Conservation (phyloP, 1,284 basidiomycete genomes). For the Sutorius eximius region DNA sequence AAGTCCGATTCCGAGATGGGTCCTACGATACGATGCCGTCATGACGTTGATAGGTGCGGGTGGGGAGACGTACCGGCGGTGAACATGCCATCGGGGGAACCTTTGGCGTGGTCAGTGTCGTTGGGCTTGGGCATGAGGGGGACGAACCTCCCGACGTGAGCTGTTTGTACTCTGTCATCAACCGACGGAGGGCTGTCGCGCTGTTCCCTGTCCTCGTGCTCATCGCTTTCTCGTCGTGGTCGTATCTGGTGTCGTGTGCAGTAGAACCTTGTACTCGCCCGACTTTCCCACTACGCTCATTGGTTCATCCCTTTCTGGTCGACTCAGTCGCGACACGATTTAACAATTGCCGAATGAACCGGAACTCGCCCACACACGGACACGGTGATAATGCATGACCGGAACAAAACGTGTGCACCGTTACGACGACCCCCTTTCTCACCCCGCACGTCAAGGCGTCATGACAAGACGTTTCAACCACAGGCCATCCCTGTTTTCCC, state of each 20-base stretch:
- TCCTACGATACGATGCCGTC: constrained; percentile 42
- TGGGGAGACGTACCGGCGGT: constrained; percentile 66
- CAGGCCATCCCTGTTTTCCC: background rate
- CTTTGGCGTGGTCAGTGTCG: constrained; percentile 35
- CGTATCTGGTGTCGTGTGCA: no score
- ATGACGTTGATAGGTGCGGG: background rate
- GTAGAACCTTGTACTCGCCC: no score
- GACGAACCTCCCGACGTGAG: constrained; percentile 63
- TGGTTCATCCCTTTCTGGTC: background rate
- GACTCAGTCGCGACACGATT: no score
- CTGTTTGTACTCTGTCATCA: constrained; percentile 94
- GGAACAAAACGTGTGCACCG: background rate
- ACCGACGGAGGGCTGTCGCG: constrained; percentile 69
- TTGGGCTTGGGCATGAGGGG: no score
- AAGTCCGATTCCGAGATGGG: constrained; percentile 94
- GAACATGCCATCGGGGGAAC: constrained; percentile 90
- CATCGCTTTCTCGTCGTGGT: constrained; percentile 25
- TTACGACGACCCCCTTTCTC: constrained; percentile 9
- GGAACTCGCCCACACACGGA: background rate
- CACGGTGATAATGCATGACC: background rate
- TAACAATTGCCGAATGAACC: background rate
- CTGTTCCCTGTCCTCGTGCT: constrained; percentile 41
- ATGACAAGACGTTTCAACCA: background rate
- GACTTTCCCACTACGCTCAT: no score
- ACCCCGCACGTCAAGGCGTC: constrained; percentile 17